These are phyloP conservation scores for Rhodamnia argentea DNA, from an alignment of 345 rosid species.

Conservation along the genomic window DNA sequence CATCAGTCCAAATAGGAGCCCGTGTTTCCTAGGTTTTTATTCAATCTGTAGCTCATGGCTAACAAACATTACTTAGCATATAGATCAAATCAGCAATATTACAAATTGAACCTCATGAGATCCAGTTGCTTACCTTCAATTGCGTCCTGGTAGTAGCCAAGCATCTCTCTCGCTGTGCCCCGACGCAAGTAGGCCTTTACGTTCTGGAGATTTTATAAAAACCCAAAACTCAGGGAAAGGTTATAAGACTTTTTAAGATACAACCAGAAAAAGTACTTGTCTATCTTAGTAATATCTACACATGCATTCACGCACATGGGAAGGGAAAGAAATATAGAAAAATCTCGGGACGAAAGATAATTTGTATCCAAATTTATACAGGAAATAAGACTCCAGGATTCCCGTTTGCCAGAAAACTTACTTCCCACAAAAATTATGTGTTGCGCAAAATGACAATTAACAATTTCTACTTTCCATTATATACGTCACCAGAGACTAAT, in stretches of 20 bases:
- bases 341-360: neutral
- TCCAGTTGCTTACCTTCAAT: constrained; percentile 47
- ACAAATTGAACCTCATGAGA: neutral
- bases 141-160: constrained; percentile 68
- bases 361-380: neutral
- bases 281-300: neutral
- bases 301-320: neutral
- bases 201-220: constrained; percentile 31
- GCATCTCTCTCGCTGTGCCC: constrained; percentile 96
- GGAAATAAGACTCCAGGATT: neutral
- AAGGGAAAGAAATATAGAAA: neutral
- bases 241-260: neutral
- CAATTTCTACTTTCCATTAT: neutral
- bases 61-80: neutral
- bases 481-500: neutral
- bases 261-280: neutral
- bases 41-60: neutral
- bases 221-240: neutral
- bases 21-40: neutral
- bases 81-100: neutral
- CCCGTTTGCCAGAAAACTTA: neutral
- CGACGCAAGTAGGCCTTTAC: constrained; percentile 89
- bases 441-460: neutral
- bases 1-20: neutral
- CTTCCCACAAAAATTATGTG: neutral